phyloP scores from a whole-genome alignment of 352 stramenopile species.

The Pythium brassicae region DNA sequence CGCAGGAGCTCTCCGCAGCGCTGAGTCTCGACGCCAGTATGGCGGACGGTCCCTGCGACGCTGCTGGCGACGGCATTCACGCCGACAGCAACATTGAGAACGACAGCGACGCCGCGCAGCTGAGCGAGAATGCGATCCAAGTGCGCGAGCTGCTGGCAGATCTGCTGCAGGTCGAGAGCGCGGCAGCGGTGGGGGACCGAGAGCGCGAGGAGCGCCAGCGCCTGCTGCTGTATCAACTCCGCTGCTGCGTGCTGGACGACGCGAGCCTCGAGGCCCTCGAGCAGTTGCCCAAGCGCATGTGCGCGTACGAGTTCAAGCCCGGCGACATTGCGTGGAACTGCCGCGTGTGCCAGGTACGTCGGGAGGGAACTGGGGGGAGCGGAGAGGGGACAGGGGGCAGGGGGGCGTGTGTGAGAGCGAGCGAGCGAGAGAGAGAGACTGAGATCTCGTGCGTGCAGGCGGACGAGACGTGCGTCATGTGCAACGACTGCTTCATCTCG shows the following conservation, averaged over 20 bases:
- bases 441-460: constrained; percentile 65
- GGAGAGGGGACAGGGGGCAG: not conserved
- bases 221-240: constrained; percentile 42
- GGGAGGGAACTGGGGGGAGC: no score
- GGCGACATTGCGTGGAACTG: constrained; percentile 98
- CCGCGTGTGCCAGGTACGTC: constrained; percentile 73
- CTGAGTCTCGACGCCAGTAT: constrained; percentile 1
- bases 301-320: constrained; percentile 91
- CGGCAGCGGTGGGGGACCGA: constrained; percentile 33
- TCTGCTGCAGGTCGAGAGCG: constrained; percentile 11
- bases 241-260: constrained; percentile 56
- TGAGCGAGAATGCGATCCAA: constrained; percentile 17
- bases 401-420: not conserved
- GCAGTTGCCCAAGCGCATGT: constrained; percentile 84
- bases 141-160: constrained; percentile 16
- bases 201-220: constrained; percentile 49
- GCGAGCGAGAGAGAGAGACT: not conserved
- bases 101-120: constrained; percentile 1
- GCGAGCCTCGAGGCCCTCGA: constrained; percentile 37
- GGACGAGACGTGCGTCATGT: constrained; percentile 95
- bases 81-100: not conserved
- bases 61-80: not conserved
- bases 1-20: constrained; percentile 2
- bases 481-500: constrained; percentile 96
- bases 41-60: not conserved